Evolutionary conservation across 2,329 filamentous ascomycete genomes (phyloP), one percentile per base, ranked within the genome.

Genomic region (Magnaporthales sp.): DNA sequence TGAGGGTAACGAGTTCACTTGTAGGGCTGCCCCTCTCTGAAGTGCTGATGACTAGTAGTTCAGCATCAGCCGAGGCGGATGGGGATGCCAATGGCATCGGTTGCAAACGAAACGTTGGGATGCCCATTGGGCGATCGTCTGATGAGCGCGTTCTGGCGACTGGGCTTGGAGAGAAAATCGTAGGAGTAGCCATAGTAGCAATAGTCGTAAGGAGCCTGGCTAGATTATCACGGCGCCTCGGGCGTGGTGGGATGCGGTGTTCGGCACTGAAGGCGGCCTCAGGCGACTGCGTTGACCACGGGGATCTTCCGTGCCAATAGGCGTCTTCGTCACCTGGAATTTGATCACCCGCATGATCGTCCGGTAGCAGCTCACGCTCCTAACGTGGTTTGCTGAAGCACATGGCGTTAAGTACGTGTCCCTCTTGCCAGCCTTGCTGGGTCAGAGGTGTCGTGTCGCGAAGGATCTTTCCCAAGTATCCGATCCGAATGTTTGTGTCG

Each of bases 381-480:
- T 60, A 60, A 19, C 56, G 56, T 60, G 56, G 24, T 60, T 60
- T 60, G 24, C 10, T 60, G 72, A 86, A 88, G 66, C 95, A 86
- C 67, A 95, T 80, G 26, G 89, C 92, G 74, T 93, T 95, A 66
- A 96, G 79, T 38, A 95, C 81, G 73, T 95, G 85, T 46, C 88
- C 90, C 68, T 85, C 82, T 71, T 88, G 85, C 91, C 91, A 97
- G 63, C 90, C 90, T 71, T 95, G 90, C 3, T 84, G 83, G 61
- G 81, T 76, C 22, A 97, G 79, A 0, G 89, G 83, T 24, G 85
- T 75, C 66, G 83, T 82, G 70, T 94, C 91, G 70, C 88, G 87
- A 62, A 97, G 83, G 64, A 93, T 86, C 74, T 88, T 92, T 70
- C 93, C 93, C 77, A 95, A 84, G 75, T 96, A 96, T 24, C 87